Conservation (phyloP, 345 rosid species). For the Eucalyptus albens region DNA sequence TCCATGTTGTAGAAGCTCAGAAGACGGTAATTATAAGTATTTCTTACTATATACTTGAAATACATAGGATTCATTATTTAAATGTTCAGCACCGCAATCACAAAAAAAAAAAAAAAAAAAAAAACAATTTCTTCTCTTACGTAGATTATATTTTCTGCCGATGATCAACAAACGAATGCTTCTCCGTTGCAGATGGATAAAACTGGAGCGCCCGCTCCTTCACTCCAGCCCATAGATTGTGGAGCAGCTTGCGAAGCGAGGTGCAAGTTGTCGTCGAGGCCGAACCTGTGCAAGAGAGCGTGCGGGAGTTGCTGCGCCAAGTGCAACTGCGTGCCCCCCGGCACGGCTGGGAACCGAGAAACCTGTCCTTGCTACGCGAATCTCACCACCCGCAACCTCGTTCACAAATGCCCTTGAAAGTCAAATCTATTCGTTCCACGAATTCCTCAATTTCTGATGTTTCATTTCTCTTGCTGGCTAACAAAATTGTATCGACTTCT, state of each 20-base stretch:
- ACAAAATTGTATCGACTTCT: not conserved
- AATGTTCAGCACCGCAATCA: not conserved
- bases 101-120: not conserved
- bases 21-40: not conserved
- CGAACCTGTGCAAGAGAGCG: slow-evolving; percentile 6
- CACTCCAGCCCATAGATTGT: not conserved
- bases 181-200: not conserved
- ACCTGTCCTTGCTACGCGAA: slow-evolving; percentile 3
- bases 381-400: not conserved
- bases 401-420: slow-evolving; percentile 3
- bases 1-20: not conserved
- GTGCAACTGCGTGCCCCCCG: slow-evolving; percentile 9
- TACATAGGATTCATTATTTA: not conserved
- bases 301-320: slow-evolving; percentile 5
- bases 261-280: slow-evolving; percentile 3
- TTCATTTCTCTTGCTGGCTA: not conserved
- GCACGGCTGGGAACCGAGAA: slow-evolving; percentile 5
- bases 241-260: not conserved
- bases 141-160: not conserved
- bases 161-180: not conserved
- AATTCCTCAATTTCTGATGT: not conserved
- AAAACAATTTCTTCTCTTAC: not conserved
- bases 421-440: not conserved
- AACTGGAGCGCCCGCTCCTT: not conserved
- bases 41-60: not conserved